Percentiles rank a stretch among this genome's conserved stretches.
phyloP scores from a whole-genome alignment of 768 basidiomycete species.

The Candolleomyces efflorescens region DNA sequence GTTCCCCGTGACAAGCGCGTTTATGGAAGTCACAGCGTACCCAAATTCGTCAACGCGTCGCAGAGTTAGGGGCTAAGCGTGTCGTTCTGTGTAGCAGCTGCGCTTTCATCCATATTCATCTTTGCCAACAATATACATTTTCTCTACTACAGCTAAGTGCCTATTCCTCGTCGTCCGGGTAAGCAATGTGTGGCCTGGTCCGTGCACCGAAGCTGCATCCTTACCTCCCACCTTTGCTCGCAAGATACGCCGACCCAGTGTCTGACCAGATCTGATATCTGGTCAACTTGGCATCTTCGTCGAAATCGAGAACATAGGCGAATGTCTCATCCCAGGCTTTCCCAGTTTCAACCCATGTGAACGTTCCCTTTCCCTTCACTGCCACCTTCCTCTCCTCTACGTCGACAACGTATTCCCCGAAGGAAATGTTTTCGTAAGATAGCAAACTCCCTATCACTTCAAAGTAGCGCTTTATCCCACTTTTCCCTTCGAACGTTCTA shows the following conservation, averaged over 20 bases:
- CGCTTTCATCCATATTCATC: too few species aligned
- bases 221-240: conserved; percentile 36
- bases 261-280: conserved; percentile 69
- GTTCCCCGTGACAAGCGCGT: conserved; percentile 18
- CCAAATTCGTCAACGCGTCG: conserved; percentile 16
- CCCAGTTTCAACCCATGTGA: conserved; percentile 50
- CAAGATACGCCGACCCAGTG: conserved; percentile 60
- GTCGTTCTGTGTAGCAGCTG: neutral
- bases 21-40: conserved; percentile 16
- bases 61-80: conserved; percentile 4
- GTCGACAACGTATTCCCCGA: conserved; percentile 56
- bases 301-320: conserved; percentile 56
- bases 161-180: too few species aligned
- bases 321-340: conserved; percentile 63
- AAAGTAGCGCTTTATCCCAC: conserved; percentile 47
- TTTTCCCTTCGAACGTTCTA: conserved; percentile 38
- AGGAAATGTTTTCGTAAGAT: conserved; percentile 47
- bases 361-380: conserved; percentile 48
- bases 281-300: conserved; percentile 48
- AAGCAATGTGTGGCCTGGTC: too few species aligned
- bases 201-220: neutral
- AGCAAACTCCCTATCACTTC: conserved; percentile 40
- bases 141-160: too few species aligned
- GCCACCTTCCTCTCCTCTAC: conserved; percentile 44
- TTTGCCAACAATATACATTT: too few species aligned